Evolutionary conservation across 164 flowering plant species (phyloP), one percentile per base, ranked within the genome.

Genomic region (Umbellularia californica): DNA sequence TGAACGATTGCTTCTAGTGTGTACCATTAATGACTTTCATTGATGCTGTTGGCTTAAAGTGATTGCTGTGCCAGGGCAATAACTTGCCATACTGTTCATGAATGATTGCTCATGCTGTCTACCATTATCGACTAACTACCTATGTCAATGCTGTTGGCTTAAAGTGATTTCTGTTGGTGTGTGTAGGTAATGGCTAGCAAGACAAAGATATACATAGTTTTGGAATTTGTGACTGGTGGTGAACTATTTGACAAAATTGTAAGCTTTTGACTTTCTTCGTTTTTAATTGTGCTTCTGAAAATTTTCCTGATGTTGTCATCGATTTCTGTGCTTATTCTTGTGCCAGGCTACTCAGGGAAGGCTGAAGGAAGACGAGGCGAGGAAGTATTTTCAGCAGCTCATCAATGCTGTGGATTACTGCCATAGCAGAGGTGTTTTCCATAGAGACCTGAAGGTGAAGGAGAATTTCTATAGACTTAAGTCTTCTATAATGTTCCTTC

Each of bases 391-490:
- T 82, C 98, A 93, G 67, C 98, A 93, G 83, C 92, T 90, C 58
- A 89, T 93, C 68, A 87, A 91, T 82, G 92, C 96, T 52, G 92
- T 93, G 6, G 97, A 93, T 83, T 93, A 88, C 70, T 92, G 97
- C 80, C 97, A 93, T 58, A 92, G 97, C 77, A 81, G 98, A 84
- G 98, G 98, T 25, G 93, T 92, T 2, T 92, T 83, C 81, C 97
- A 93, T 65, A 83, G 97, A 77, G 98, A 93, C 81, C 84, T 92
- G 80, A 93, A 93, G 96, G 98, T 93, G 50, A 33, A 24, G 25
- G 33, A 28, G 20, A 30, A 9, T 25, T 67, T 13, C 19, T 20
- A 7, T 2, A 25, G 15, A 6, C 25, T 30, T 66, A 22, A 1
- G 33, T 33, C 3, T 67, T 67, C n/a, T 9, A 50, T 55, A 27